Evolutionary conservation across 139 green algal genomes (phyloP).

Genomic region (Tetradesmus lagerheimii): DNA sequence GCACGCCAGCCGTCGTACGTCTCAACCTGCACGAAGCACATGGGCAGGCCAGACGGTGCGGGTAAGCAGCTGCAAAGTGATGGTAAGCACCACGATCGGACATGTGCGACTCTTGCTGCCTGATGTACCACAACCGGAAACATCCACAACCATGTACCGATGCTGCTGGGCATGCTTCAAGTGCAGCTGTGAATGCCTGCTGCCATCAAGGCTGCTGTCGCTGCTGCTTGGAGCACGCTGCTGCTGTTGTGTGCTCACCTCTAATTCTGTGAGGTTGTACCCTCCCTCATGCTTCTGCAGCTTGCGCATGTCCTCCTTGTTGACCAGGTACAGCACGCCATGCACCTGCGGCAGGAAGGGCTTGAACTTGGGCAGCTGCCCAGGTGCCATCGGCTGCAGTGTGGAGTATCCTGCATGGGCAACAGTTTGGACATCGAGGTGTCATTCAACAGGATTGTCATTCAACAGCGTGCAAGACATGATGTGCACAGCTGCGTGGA

Average conservation of each 20-base stretch:
- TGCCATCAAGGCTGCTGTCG: not conserved
- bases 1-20: conserved; percentile 58
- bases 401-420: conserved; percentile 52
- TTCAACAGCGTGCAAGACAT: too few species aligned
- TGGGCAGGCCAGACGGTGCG: not conserved
- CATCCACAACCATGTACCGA: not conserved
- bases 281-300: conserved; percentile 53
- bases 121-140: not conserved
- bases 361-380: conserved; percentile 6
- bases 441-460: too few species aligned
- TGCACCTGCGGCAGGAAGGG: conserved; percentile 53
- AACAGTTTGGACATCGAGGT: not conserved
- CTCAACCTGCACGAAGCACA: conserved; percentile 59
- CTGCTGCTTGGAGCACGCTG: not conserved
- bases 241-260: conserved; percentile 46
- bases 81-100: not conserved
- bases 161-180: not conserved
- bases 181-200: not conserved
- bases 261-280: conserved; percentile 56
- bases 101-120: not conserved
- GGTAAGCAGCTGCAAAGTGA: not conserved
- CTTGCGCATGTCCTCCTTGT: conserved; percentile 51
- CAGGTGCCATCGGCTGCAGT: conserved; percentile 24
- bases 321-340: conserved; percentile 62
- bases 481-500: too few species aligned